Conservation (phyloP, 139 green algal species). For the Chlamydomonas applanata region DNA sequence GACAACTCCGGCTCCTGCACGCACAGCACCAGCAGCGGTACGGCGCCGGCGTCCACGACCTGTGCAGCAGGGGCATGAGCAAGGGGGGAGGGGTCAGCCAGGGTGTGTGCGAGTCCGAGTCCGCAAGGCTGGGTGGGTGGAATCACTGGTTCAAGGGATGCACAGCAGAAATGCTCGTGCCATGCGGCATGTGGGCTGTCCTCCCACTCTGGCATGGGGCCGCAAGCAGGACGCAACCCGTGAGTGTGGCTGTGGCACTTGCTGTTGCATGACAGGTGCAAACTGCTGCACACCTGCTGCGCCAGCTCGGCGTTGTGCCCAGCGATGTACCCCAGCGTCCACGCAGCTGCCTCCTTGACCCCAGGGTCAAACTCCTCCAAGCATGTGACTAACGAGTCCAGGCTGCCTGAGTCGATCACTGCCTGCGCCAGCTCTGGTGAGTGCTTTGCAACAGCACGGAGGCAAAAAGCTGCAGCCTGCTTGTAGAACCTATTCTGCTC, state of each 20-base stretch:
- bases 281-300: constrained; percentile 48
- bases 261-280: neutral
- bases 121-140: no score
- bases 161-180: no score
- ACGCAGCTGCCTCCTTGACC: constrained; percentile 83
- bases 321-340: constrained; percentile 84
- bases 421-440: constrained; percentile 79
- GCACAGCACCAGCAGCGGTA: constrained; percentile 84
- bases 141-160: no score
- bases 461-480: constrained; percentile 79
- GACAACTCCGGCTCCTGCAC: constrained; percentile 84
- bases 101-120: neutral
- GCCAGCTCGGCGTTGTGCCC: constrained; percentile 81
- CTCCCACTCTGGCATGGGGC: no score
- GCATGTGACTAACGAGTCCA: constrained; percentile 80
- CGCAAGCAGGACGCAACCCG: neutral
- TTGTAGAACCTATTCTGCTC: constrained; percentile 88
- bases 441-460: constrained; percentile 82
- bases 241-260: neutral
- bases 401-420: constrained; percentile 73
- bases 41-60: constrained; percentile 70
- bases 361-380: constrained; percentile 89
- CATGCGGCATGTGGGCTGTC: no score
- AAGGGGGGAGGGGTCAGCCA: neutral
- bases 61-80: neutral